Percentiles rank a stretch among this genome's conserved stretches.
These are phyloP conservation scores for Camillea tinctor DNA, from an alignment of 2,329 filamentous ascomycete genomes.

Conservation along the genomic window DNA sequence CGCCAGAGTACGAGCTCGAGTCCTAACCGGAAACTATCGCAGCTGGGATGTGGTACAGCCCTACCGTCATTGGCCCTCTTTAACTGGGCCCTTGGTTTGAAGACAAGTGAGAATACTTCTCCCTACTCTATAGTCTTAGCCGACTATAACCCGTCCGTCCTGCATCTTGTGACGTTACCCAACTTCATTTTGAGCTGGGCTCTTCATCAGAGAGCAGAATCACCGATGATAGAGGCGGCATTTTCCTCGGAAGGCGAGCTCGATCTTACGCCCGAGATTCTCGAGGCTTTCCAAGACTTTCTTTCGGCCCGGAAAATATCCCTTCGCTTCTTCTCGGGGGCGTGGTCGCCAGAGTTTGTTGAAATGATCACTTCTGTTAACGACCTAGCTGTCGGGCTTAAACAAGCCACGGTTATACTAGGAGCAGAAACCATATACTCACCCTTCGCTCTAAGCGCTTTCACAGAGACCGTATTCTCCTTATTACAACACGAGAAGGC, in stretches of 20 bases:
- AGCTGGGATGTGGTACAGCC: conserved; percentile 79
- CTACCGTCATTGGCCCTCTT: conserved; percentile 71
- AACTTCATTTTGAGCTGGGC: conserved; percentile 74
- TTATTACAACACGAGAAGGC: conserved; percentile 40
- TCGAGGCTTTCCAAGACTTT: conserved; percentile 56
- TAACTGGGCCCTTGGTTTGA: conserved; percentile 51
- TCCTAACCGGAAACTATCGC: conserved; percentile 26
- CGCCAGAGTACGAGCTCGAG: conserved; percentile 3
- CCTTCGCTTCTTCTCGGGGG: conserved; percentile 70
- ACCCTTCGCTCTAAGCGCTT: conserved; percentile 66
- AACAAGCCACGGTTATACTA: conserved; percentile 54
- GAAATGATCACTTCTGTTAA: conserved; percentile 45
- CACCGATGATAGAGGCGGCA: conserved; percentile 41
- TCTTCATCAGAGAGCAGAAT: conserved; percentile 41
- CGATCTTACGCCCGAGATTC: conserved; percentile 58
- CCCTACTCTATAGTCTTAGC: conserved; percentile 63
- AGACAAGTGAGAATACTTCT: conserved; percentile 22
- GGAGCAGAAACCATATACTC: conserved; percentile 85
- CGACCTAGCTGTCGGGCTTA: conserved; percentile 24
- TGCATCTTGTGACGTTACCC: conserved; percentile 75
- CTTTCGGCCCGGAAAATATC: conserved; percentile 51
- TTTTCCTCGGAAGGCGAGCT: conserved; percentile 53
- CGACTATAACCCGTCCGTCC: conserved; percentile 77
- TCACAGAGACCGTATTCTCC: conserved; percentile 64
- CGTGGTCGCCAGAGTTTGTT: conserved; percentile 68